Percentiles rank a stretch among this genome's conserved stretches.
Evolutionary conservation across 495 filamentous ascomycete species (phyloP).

Genomic region (Trichoderma gamsii): DNA sequence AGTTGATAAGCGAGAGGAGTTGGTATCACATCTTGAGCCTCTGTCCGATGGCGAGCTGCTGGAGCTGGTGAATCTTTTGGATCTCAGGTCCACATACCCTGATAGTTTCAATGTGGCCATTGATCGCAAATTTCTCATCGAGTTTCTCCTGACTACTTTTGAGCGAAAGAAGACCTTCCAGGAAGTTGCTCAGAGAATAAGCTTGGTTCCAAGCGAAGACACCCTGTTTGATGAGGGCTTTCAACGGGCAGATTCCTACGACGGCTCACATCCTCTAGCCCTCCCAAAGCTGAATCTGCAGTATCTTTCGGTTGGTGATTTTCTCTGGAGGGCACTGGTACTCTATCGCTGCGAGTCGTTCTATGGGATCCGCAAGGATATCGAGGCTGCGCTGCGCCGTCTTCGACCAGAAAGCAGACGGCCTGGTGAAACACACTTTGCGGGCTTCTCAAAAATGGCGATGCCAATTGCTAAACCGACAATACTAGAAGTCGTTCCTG

Average conservation of each 20-base stretch:
- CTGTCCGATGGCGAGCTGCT: conserved; percentile 69
- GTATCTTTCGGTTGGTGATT: conserved; percentile 91
- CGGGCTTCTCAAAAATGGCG: conserved; percentile 88
- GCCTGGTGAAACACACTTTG: conserved; percentile 61
- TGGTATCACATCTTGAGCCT: conserved; percentile 67
- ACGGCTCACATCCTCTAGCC: conserved; percentile 81
- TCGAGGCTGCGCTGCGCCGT: conserved; percentile 74
- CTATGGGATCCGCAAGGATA: conserved; percentile 85
- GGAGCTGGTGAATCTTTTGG: conserved; percentile 63
- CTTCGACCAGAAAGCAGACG: conserved; percentile 63
- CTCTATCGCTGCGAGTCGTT: conserved; percentile 89
- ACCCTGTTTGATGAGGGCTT: conserved; percentile 81
- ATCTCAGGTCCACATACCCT: conserved; percentile 74
- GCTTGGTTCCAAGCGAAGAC: conserved; percentile 75
- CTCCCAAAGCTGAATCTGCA: conserved; percentile 94
- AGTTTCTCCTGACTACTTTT: conserved; percentile 69
- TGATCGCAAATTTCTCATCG: conserved; percentile 63
- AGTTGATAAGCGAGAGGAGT: conserved; percentile 70
- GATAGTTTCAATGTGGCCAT: conserved; percentile 54
- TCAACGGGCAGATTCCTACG: conserved; percentile 78
- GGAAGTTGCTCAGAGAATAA: conserved; percentile 63
- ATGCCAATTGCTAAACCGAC: conserved; percentile 80
- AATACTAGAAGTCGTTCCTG: conserved; percentile 78
- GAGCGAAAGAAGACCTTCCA: conserved; percentile 80
- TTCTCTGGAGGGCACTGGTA: conserved; percentile 86